Conservation (phyloP, 2,329 filamentous ascomycete genomes). For the Colletotrichum tofieldiae region DNA sequence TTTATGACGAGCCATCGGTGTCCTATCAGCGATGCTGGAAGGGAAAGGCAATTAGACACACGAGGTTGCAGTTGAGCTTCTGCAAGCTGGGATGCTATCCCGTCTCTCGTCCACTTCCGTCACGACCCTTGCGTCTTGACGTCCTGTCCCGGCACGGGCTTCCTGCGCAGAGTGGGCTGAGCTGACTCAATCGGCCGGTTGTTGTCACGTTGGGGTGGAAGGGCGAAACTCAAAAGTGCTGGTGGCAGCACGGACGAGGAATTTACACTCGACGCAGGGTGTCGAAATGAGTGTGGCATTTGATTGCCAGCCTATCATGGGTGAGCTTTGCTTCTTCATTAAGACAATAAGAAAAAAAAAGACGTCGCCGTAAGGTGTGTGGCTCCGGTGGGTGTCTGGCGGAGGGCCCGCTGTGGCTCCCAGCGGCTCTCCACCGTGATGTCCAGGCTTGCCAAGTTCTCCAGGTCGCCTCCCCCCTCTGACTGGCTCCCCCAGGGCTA, state of each 20-base stretch:
- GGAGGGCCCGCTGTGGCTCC: conserved; percentile 2
- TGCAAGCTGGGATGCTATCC: neutral
- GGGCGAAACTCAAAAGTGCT: conserved; percentile 2
- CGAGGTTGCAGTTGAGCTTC: neutral
- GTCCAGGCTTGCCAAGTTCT: conserved; percentile 2
- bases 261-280: neutral
- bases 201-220: neutral
- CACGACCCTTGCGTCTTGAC: neutral
- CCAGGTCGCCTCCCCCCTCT: neutral
- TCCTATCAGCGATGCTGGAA: neutral
- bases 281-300: conserved; percentile 4
- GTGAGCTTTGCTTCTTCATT: neutral
- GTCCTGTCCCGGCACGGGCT: neutral
- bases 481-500: neutral
- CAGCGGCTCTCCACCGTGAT: neutral
- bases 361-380: neutral
- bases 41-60: neutral
- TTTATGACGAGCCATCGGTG: neutral
- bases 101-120: neutral
- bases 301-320: neutral
- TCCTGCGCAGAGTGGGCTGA: neutral
- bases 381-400: conserved; percentile 13
- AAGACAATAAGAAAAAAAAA: neutral
- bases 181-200: conserved; percentile 1
- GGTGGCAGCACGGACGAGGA: neutral